Base-by-base conservation (phyloP, 441 rosid species). In the Breynia disticha region DNA sequence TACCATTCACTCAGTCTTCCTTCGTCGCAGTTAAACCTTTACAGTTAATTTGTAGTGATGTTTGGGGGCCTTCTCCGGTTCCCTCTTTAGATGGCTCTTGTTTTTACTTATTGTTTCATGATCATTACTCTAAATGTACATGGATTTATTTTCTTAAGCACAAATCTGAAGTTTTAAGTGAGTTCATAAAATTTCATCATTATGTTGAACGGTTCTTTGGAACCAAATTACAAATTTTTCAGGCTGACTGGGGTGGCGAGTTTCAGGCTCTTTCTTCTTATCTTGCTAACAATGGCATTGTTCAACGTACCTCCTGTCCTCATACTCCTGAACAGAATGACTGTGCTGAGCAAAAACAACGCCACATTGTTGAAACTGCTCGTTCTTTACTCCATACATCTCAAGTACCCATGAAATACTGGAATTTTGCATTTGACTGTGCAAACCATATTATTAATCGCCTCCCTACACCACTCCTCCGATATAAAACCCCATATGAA, bases 231-330 rank as follows among this genome's bases (percentile, higher is more conserved):
- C 14, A 46, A 17, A 1, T 10, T 1, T 46, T 46, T 8, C 48
- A 46, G 16, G n/a, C 16, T 10, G 48, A 46, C 48, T 46, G 48
- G 48, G 48, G 48, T 4, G 48, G 16, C 48, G 48, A 46, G 4
- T 46, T 46, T 46, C 48, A 46, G 18, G 48, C 48, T 7, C 48
- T 46, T 1, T 13, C 7, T 46, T 14, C n/a, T 13, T 46, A 46
- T 46, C 15, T 46, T 0, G 7, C 48, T 1, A 8, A 46, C 7
- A 46, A 46, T 46, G 48, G 48, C 12, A 46, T 46, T 46, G 17
- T 46, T 1, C 48, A 46, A 3, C 4, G 48, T 15, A 17, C 8
- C 1, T 10, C 1, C 7, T 46, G 48, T 5, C 48, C 48, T 14
- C 16, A 46, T 8, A 46, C 48, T 0, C 48, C 16, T 1, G 48